Percentiles rank a stretch among this genome's conserved stretches.
These are phyloP conservation scores for Eutrema salsugineum DNA, from an alignment of 441 rosid genomes.

Conservation along the genomic window DNA sequence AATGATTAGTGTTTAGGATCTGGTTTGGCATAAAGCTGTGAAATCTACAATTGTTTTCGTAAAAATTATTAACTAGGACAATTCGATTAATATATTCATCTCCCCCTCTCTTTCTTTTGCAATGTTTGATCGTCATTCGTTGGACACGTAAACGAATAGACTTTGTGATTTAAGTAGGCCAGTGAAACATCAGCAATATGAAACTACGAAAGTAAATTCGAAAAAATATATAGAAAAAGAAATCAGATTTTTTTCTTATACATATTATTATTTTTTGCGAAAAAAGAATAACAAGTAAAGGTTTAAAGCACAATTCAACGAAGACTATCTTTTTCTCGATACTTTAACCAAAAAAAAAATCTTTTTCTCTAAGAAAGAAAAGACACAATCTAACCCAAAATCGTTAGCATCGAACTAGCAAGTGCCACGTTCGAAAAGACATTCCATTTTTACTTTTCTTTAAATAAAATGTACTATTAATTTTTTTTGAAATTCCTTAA, in stretches of 20 bases:
- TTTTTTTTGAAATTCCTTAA: background rate
- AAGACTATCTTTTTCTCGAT: too few relatives aligned
- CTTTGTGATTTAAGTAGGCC: background rate
- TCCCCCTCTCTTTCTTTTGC: background rate
- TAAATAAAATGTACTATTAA: background rate
- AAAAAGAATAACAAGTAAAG: conserved; percentile 16
- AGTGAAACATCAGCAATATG: background rate
- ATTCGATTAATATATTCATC: background rate
- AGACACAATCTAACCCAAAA: conserved; percentile 28
- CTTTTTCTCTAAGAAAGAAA: conserved; percentile 24
- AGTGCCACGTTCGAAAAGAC: conserved; percentile 25
- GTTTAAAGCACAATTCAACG: background rate
- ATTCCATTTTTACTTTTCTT: background rate
- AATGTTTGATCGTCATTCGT: background rate
- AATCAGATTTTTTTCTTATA: background rate
- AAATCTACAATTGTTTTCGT: background rate
- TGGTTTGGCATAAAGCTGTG: conserved; percentile 18
- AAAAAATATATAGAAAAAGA: background rate
- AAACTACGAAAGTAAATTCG: background rate
- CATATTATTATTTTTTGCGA: background rate
- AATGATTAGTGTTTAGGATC: conserved; percentile 22
- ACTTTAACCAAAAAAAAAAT: too few relatives aligned
- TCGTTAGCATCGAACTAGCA: conserved; percentile 22
- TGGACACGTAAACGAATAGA: background rate
- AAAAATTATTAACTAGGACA: background rate